Base-by-base conservation (phyloP, 2,329 filamentous ascomycete species). In the Clarireedia monteithiana region DNA sequence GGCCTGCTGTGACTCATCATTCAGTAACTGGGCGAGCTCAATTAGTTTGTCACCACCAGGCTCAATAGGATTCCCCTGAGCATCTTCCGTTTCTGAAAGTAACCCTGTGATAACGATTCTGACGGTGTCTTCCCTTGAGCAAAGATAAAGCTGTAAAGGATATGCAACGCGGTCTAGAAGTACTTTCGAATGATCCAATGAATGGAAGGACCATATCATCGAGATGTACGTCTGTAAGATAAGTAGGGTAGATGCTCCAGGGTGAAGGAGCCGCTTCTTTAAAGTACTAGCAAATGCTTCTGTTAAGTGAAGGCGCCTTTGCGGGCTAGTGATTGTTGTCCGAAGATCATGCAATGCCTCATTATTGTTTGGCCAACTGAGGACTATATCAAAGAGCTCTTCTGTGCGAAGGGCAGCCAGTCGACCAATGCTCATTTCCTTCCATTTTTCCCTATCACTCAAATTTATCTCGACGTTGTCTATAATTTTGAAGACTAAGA, bases 341-440 rank as follows among this genome's bases (percentile, higher is more conserved):
- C 85, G 79, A 60, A 92, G 79, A 66, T 94, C 89, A 30, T 89
- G 80, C 2, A 94, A 77, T 1, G 85, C 89, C 2, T 85, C 84
- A 54, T 79, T 77, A 62, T 85, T 89, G 38, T 78, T 71, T 4
- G 88, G 86, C 88, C 88, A 94, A 56, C 80, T 77, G 56, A 88
- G 77, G 47, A 91, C 84, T 66, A 92, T 91, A 65, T 91, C 86
- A 64, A 91, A 92, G 9, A 94, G 74, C 65, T 90, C 84, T 6
- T 79, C 76, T 47, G 86, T 88, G 45, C 89, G 80, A 48, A 88
- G 74, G 17, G 81, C 78, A 2, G 87, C 88, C 15, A 92, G 76
- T 46, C 85, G 80, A 2, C 80, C 81, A 46, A 89, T 70, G 15
- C 85, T 85, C 63, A 86, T 84, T 42, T 86, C 82, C 66, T 86